A percentile compares a stretch with the other conserved stretches of the same genome.
phyloP scores from a whole-genome alignment of 768 basidiomycete genomes.

The Xerocomus spinulosus region DNA sequence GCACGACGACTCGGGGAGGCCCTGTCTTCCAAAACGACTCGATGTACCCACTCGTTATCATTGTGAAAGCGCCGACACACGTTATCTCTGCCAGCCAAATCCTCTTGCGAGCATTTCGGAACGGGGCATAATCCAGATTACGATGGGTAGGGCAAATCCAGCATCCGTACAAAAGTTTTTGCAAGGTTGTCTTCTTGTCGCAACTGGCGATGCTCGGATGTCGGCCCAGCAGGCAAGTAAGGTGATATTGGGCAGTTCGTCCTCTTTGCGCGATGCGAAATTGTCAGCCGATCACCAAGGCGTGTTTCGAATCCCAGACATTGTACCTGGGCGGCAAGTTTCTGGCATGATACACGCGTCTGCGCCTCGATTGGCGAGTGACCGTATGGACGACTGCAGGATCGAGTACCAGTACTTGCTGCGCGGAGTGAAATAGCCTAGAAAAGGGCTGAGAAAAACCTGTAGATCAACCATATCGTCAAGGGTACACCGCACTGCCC shows the following conservation, averaged over 20 bases:
- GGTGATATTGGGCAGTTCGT: no score
- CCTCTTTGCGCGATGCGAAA: no score
- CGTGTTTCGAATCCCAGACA: slow-evolving; percentile 10
- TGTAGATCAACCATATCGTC: background rate
- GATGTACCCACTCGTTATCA: no score
- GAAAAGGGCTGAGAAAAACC: background rate
- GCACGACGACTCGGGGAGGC: background rate
- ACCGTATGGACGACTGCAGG: no score
- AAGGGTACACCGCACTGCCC: background rate
- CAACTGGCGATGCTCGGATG: no score
- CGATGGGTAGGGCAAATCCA: background rate
- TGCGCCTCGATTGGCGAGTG: no score
- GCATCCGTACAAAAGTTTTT: no score
- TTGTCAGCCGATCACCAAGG: background rate
- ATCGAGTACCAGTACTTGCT: background rate
- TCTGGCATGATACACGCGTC: background rate
- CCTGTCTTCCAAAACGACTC: no score
- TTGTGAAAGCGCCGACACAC: no score
- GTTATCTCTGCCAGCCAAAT: background rate
- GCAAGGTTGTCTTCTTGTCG: no score
- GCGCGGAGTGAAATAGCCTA: background rate
- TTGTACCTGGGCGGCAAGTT: slow-evolving; percentile 2
- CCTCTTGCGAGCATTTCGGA: background rate
- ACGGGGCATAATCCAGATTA: background rate
- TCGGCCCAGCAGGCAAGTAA: no score